Percentiles rank a stretch among this genome's conserved stretches.
Conservation (phyloP, 257 asterid genomes). For the Buddleja alternifolia region DNA sequence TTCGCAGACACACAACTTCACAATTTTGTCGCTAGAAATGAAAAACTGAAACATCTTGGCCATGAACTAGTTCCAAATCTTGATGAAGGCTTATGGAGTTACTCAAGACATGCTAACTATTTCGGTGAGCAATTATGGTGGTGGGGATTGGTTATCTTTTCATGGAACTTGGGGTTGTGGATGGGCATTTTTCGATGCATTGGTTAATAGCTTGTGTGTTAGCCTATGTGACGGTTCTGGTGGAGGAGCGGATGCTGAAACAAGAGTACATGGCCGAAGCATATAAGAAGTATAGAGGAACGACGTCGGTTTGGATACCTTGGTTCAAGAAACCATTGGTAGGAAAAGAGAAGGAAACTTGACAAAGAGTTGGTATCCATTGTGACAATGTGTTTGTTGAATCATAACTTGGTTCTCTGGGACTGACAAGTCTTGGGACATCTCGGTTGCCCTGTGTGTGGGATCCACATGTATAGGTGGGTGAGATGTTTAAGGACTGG, state of each 20-base stretch:
- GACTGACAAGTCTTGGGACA: no score
- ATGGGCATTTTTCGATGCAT: slow-evolving; percentile 70
- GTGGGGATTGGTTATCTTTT: slow-evolving; percentile 85
- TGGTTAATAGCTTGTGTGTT: slow-evolving; percentile 70
- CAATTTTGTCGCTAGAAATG: slow-evolving; percentile 60
- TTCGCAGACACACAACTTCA: slow-evolving; percentile 83
- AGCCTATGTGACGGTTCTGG: slow-evolving; percentile 85
- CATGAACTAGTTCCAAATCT: slow-evolving; percentile 64
- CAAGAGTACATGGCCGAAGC: slow-evolving; percentile 77
- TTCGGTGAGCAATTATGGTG: slow-evolving; percentile 98
- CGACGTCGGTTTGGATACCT: slow-evolving; percentile 85
- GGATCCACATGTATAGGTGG: no score
- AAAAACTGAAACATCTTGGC: slow-evolving; percentile 48
- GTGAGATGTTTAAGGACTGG: no score
- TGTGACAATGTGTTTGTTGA: slow-evolving; percentile 12
- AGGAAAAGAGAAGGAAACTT: no score
- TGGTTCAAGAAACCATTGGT: slow-evolving; percentile 63
- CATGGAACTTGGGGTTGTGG: slow-evolving; percentile 74
- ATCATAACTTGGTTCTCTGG: no score
- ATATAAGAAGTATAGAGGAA: slow-evolving; percentile 63
- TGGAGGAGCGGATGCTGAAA: slow-evolving; percentile 79
- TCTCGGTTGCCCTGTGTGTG: no score
- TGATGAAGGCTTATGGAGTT: slow-evolving; percentile 78
- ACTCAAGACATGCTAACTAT: slow-evolving; percentile 89
- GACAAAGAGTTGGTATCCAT: slow-evolving; percentile 9